Percentiles rank a stretch among this genome's conserved stretches.
Conservation (phyloP, 805 yeast genomes). For the Grigorovia transvaalensis region DNA sequence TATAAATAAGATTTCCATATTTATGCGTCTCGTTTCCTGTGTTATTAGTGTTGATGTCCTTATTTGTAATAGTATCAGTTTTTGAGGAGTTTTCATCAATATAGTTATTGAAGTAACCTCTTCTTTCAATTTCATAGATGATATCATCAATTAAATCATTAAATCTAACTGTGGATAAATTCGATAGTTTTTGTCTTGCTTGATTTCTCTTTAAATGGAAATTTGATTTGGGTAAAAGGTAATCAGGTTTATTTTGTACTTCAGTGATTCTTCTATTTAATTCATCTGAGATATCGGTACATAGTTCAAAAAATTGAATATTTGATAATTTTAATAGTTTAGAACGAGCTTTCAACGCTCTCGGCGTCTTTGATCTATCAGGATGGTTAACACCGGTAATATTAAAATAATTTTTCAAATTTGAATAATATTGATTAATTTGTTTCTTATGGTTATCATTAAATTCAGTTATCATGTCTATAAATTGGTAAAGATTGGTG, state of each 20-base stretch:
- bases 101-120: conserved; percentile 33
- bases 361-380: conserved; percentile 29
- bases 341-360: conserved; percentile 77
- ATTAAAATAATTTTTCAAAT: conserved; percentile 20
- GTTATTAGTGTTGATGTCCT: neutral
- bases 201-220: conserved; percentile 93
- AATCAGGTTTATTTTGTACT: conserved; percentile 33
- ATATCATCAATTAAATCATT: conserved; percentile 88
- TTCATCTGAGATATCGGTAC: conserved; percentile 94
- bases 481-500: neutral
- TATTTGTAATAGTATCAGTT: too few relatives aligned
- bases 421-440: conserved; percentile 18
- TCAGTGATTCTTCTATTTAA: conserved; percentile 50
- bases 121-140: conserved; percentile 71
- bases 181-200: conserved; percentile 84
- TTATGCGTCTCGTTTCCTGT: neutral
- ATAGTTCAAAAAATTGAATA: conserved; percentile 77
- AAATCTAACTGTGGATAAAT: conserved; percentile 71
- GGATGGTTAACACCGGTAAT: conserved; percentile 20
- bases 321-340: conserved; percentile 71
- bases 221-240: conserved; percentile 54
- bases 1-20: neutral
- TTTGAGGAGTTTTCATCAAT: too few relatives aligned
- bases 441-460: conserved; percentile 10
- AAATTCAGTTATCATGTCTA: neutral